These are phyloP conservation scores for Simplicillium sp. DNA, from an alignment of 2,329 filamentous ascomycete species.

Conservation along the genomic window DNA sequence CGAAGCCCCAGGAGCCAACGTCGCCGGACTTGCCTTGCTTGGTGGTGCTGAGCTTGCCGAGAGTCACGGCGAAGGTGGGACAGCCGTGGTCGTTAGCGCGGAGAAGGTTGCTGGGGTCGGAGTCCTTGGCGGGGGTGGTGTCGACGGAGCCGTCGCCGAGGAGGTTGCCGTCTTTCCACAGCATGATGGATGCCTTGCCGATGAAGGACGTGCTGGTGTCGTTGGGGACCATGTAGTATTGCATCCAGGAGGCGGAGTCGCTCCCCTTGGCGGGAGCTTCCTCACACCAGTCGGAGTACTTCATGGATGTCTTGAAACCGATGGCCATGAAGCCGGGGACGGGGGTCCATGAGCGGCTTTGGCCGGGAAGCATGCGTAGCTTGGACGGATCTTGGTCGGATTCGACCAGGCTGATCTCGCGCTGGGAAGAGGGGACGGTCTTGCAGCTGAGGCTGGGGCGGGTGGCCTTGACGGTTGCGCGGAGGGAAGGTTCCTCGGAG, in stretches of 20 bases:
- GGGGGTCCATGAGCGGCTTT: neutral
- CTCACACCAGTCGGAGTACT: conserved; percentile 11
- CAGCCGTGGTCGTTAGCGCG: no score
- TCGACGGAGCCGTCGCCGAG: conserved; percentile 12
- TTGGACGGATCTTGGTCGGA: conserved; percentile 3
- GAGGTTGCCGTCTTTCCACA: conserved; percentile 8
- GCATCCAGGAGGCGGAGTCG: conserved; percentile 8
- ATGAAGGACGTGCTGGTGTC: conserved; percentile 9
- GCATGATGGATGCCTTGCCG: conserved; percentile 12
- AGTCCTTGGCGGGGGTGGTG: conserved; percentile 1
- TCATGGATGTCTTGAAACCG: conserved; percentile 12
- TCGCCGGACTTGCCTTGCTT: no score
- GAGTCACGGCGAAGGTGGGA: conserved; percentile 1
- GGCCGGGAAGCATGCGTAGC: conserved; percentile 4
- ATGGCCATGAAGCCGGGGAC: conserved; percentile 5
- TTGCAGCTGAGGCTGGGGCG: conserved; percentile 13
- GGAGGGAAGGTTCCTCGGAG: conserved; percentile 6
- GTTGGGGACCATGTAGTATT: conserved; percentile 12
- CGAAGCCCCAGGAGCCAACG: neutral
- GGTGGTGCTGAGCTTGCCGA: no score
- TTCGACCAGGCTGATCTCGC: conserved; percentile 5
- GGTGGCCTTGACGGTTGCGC: conserved; percentile 9
- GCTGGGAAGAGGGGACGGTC: conserved; percentile 7
- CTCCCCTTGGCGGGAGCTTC: conserved; percentile 7
- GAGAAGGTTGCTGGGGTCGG: no score